A percentile compares a stretch with the other conserved stretches of the same genome.
phyloP scores from a whole-genome alignment of 2,329 filamentous ascomycete species.

The Nothomitra cinnamomea region DNA sequence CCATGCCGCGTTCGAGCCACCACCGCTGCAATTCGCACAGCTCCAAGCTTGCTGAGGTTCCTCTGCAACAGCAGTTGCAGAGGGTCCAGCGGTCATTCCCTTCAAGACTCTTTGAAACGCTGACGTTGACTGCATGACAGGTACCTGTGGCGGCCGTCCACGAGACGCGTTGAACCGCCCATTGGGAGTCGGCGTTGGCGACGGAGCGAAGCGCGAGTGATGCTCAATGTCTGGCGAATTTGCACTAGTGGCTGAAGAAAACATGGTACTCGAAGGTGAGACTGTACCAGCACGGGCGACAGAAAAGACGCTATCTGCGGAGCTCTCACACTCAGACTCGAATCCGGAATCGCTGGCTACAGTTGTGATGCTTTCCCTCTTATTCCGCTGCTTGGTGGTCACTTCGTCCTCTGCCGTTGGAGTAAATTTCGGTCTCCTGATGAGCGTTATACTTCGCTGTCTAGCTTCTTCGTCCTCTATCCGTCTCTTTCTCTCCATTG shows the following conservation, averaged over 20 bases:
- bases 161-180: neutral
- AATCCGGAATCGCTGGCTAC: slow-evolving; percentile 39
- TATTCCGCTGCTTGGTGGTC: slow-evolving; percentile 20
- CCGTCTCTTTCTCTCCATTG: slow-evolving; percentile 25
- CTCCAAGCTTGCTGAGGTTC: slow-evolving; percentile 16
- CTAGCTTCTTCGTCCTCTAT: slow-evolving; percentile 23
- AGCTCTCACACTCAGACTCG: slow-evolving; percentile 35
- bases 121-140: slow-evolving; percentile 12
- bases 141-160: slow-evolving; percentile 5
- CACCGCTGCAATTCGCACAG: slow-evolving; percentile 25
- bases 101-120: slow-evolving; percentile 26
- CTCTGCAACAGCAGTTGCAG: slow-evolving; percentile 18
- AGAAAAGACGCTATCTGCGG: slow-evolving; percentile 29
- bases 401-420: slow-evolving; percentile 20
- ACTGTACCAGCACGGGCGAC: slow-evolving; percentile 20
- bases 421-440: slow-evolving; percentile 13
- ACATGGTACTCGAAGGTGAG: slow-evolving; percentile 16
- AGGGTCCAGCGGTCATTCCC: slow-evolving; percentile 21
- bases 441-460: slow-evolving; percentile 18
- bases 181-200: slow-evolving; percentile 4
- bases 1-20: slow-evolving; percentile 32
- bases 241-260: slow-evolving; percentile 13
- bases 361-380: slow-evolving; percentile 21
- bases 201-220: slow-evolving; percentile 18
- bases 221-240: slow-evolving; percentile 22